These are phyloP conservation scores for Rhodotorula diobovata DNA, from an alignment of 768 basidiomycete genomes.

Conservation along the genomic window DNA sequence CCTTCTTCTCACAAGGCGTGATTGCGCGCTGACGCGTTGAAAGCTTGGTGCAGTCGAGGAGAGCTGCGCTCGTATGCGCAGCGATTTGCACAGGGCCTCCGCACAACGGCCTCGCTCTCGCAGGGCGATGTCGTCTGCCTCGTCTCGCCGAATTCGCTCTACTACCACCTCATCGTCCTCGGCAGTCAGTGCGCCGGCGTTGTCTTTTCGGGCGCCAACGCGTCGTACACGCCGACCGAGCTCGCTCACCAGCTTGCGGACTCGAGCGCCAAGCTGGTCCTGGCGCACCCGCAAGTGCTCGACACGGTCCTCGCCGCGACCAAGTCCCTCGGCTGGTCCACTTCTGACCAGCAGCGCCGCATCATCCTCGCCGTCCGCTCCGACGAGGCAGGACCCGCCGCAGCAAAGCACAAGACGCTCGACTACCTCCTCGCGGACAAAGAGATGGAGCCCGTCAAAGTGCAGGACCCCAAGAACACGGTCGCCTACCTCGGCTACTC, in stretches of 20 bases:
- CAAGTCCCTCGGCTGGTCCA: slow-evolving; percentile 50
- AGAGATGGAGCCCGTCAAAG: slow-evolving; percentile 55
- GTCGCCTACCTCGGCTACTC: slow-evolving; percentile 43
- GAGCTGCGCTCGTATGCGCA: slow-evolving; percentile 16
- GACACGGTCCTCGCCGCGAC: slow-evolving; percentile 60
- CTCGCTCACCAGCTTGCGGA: slow-evolving; percentile 68
- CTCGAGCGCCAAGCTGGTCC: slow-evolving; percentile 58
- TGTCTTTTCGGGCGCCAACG: slow-evolving; percentile 47
- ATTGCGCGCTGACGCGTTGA: neutral
- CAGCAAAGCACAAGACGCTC: slow-evolving; percentile 48
- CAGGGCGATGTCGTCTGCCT: slow-evolving; percentile 30
- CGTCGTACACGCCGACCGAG: slow-evolving; percentile 67
- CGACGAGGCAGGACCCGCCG: slow-evolving; percentile 44
- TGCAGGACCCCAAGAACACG: slow-evolving; percentile 48
- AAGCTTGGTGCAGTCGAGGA: slow-evolving; percentile 4
- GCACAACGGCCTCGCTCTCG: neutral
- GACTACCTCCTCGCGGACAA: slow-evolving; percentile 55
- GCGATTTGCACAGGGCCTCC: slow-evolving; percentile 26
- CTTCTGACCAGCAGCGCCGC: slow-evolving; percentile 23
- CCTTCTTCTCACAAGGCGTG: too few relatives aligned
- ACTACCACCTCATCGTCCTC: slow-evolving; percentile 33
- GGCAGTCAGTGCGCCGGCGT: slow-evolving; percentile 35
- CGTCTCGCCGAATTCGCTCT: slow-evolving; percentile 41
- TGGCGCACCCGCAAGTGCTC: slow-evolving; percentile 63
- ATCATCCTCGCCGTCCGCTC: slow-evolving; percentile 40